phyloP scores from a whole-genome alignment of 2,329 filamentous ascomycete genomes.

The Penicillium carneum region DNA sequence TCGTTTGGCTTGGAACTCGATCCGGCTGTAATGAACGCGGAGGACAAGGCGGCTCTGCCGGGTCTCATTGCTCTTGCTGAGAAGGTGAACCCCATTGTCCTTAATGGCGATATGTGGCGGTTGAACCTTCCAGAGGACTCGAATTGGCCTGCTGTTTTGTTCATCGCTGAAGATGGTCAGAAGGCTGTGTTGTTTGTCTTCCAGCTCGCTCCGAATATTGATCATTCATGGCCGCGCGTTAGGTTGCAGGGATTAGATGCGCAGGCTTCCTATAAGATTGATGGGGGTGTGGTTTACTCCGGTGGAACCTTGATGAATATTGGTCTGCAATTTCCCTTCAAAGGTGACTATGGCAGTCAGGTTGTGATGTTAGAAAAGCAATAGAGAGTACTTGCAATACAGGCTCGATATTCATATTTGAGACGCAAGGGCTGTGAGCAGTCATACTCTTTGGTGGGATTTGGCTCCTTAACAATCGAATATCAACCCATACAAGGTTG shows the following conservation, averaged over 20 bases:
- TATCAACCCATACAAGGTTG: not conserved
- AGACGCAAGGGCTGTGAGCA: not conserved
- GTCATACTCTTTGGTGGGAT: not conserved
- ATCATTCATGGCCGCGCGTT: slow-evolving; percentile 62
- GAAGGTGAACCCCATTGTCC: slow-evolving; percentile 65
- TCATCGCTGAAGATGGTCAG: slow-evolving; percentile 61
- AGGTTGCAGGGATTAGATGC: slow-evolving; percentile 65
- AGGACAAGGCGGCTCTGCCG: slow-evolving; percentile 63
- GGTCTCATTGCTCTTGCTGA: slow-evolving; percentile 63
- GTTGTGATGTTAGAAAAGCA: slow-evolving; percentile 63
- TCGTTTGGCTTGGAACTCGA: slow-evolving; percentile 71
- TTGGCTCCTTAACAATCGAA: not conserved
- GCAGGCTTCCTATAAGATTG: slow-evolving; percentile 61
- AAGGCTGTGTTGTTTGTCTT: slow-evolving; percentile 67
- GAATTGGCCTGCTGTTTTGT: slow-evolving; percentile 69
- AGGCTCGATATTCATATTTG: not conserved
- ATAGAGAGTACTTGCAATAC: slow-evolving; percentile 25
- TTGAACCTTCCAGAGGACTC: slow-evolving; percentile 65
- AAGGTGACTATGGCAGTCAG: slow-evolving; percentile 64
- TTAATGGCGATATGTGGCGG: slow-evolving; percentile 67
- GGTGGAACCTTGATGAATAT: slow-evolving; percentile 69
- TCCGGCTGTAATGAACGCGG: slow-evolving; percentile 59
- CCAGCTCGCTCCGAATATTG: slow-evolving; percentile 62
- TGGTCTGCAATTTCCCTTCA: slow-evolving; percentile 63
- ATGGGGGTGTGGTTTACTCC: slow-evolving; percentile 61